phyloP scores from a whole-genome alignment of 2,329 filamentous ascomycete species.

The Shiraia sp. region DNA sequence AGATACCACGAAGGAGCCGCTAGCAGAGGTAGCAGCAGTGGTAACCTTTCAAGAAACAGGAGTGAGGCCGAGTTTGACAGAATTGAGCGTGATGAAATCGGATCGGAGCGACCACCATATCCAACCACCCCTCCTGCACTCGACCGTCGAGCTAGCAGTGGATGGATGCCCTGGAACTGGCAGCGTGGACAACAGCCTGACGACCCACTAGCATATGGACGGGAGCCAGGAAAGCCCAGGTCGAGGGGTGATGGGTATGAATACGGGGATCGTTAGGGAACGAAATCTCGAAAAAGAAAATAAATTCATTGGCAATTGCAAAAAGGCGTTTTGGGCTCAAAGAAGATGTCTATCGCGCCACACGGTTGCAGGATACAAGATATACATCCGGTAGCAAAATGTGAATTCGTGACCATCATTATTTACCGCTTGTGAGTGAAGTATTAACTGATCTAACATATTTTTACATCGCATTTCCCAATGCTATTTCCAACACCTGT shows the following conservation, averaged over 20 bases:
- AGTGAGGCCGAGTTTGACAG: slow-evolving; percentile 91
- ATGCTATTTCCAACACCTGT: background rate
- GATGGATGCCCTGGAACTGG: slow-evolving; percentile 59
- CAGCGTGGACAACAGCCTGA: slow-evolving; percentile 28
- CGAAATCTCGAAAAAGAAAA: slow-evolving; percentile 11
- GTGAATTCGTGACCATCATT: background rate
- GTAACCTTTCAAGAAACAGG: slow-evolving; percentile 73
- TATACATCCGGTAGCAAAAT: slow-evolving; percentile 4
- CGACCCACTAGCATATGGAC: slow-evolving; percentile 41
- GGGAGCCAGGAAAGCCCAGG: slow-evolving; percentile 25
- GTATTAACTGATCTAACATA: background rate
- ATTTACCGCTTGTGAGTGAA: background rate
- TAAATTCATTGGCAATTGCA: slow-evolving; percentile 2
- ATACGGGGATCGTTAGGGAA: slow-evolving; percentile 34
- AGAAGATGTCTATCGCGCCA: slow-evolving; percentile 2
- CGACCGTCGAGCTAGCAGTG: slow-evolving; percentile 38
- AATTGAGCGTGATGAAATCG: slow-evolving; percentile 70
- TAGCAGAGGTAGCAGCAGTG: slow-evolving; percentile 15
- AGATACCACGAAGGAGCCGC: slow-evolving; percentile 47
- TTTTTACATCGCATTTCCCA: no score
- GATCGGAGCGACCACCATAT: slow-evolving; percentile 52
- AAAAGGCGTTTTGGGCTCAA: slow-evolving; percentile 12
- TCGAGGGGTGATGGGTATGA: slow-evolving; percentile 38
- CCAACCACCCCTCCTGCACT: slow-evolving; percentile 38
- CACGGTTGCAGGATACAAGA: slow-evolving; percentile 2